Evolutionary conservation across 176 grass and related monocot genomes (phyloP).

Genomic region (Oryza brachyantha): DNA sequence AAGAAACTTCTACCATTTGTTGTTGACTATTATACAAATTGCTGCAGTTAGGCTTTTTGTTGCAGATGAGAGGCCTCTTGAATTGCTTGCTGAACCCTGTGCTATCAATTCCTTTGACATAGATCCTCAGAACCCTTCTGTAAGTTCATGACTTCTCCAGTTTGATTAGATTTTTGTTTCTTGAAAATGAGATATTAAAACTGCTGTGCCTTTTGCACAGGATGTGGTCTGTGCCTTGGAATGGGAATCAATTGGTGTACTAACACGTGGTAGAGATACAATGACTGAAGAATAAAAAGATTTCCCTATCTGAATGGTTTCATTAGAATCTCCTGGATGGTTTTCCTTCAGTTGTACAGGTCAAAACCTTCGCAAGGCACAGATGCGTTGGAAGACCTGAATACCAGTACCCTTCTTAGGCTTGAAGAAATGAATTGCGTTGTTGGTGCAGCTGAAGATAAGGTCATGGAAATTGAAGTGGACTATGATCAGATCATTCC

Average conservation of each 20-base stretch:
- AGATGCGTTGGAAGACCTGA: too few relatives aligned
- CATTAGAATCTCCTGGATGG: background rate
- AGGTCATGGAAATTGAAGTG: background rate
- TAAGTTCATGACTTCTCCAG: constrained; percentile 39
- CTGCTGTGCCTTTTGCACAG: constrained; percentile 35
- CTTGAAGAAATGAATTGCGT: background rate
- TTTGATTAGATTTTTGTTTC: background rate
- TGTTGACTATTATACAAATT: constrained; percentile 18
- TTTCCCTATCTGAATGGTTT: background rate
- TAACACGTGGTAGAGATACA: constrained; percentile 63
- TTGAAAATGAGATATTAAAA: background rate
- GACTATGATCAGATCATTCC: background rate
- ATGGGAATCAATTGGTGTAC: constrained; percentile 83
- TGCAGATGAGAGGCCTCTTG: constrained; percentile 61
- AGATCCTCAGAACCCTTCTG: constrained; percentile 83
- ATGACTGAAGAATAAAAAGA: constrained; percentile 42
- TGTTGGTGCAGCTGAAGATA: background rate
- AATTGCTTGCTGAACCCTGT: constrained; percentile 68
- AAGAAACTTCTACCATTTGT: background rate
- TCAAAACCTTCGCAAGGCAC: too few relatives aligned
- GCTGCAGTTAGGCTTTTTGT: background rate
- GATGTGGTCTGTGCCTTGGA: constrained; percentile 84
- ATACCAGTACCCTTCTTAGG: too few relatives aligned
- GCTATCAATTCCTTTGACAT: constrained; percentile 95
- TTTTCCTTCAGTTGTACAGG: background rate